Conservation (phyloP, 2,329 filamentous ascomycete genomes). For the Xylaria sp. region DNA sequence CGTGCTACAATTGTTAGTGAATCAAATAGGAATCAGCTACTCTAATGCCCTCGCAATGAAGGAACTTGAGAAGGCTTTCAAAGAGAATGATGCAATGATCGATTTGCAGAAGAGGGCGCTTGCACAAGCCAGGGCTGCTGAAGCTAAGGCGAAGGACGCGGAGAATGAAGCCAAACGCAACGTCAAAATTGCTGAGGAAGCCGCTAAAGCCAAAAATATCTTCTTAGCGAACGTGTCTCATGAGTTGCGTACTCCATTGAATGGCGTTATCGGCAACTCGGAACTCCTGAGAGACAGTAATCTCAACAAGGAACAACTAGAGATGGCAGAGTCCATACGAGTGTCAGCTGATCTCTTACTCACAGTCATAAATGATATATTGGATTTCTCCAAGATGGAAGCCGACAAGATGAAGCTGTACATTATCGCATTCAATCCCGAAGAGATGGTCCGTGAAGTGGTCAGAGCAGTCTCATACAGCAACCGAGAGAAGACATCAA, state of each 20-base stretch:
- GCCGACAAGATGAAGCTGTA: slow-evolving; percentile 87
- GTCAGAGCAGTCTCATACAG: slow-evolving; percentile 74
- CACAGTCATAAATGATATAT: slow-evolving; percentile 94
- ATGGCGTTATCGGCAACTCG: slow-evolving; percentile 89
- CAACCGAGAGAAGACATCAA: slow-evolving; percentile 70
- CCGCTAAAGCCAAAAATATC: slow-evolving; percentile 83
- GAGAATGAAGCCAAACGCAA: slow-evolving; percentile 81
- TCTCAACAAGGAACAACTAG: slow-evolving; percentile 78
- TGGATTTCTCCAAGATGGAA: slow-evolving; percentile 95
- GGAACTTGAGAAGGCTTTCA: slow-evolving; percentile 79
- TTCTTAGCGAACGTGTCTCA: slow-evolving; percentile 85
- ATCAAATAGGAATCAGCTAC: slow-evolving; percentile 80
- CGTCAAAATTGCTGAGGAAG: slow-evolving; percentile 84
- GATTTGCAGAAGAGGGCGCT: slow-evolving; percentile 79
- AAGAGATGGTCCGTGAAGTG: slow-evolving; percentile 74
- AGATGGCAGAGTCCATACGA: slow-evolving; percentile 88
- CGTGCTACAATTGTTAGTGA: slow-evolving; percentile 76
- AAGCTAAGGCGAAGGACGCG: slow-evolving; percentile 79
- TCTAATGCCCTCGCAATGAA: slow-evolving; percentile 75
- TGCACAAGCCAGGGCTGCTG: slow-evolving; percentile 75
- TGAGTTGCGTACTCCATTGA: slow-evolving; percentile 83
- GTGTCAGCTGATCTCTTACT: slow-evolving; percentile 86
- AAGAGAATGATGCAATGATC: slow-evolving; percentile 81
- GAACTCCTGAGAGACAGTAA: slow-evolving; percentile 82
- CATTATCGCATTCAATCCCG: slow-evolving; percentile 73